Evolutionary conservation across 1,139 yeast species (phyloP).

Genomic region (Blastobotrys buckinghamii): DNA sequence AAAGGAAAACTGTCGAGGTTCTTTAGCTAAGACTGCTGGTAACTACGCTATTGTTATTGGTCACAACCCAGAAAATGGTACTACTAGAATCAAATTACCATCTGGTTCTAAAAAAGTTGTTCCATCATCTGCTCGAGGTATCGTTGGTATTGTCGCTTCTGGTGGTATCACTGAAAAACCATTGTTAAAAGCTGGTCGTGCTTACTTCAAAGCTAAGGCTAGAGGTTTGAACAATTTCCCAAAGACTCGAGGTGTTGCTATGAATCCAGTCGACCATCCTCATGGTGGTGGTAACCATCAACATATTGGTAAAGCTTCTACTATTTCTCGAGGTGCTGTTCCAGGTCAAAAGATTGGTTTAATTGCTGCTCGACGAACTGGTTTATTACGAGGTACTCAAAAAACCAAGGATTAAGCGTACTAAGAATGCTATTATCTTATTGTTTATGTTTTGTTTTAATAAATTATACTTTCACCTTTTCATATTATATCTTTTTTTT

Average conservation of each 20-base stretch:
- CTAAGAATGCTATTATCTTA: background rate
- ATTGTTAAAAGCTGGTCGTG: conserved; percentile 99
- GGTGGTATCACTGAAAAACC: conserved; percentile 99
- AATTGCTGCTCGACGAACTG: conserved; percentile 99
- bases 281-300: conserved; percentile 99
- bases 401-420: conserved; percentile 71
- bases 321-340: conserved; percentile 99
- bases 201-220: conserved; percentile 98
- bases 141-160: conserved; percentile 99
- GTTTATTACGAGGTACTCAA: conserved; percentile 99
- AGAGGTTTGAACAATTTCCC: conserved; percentile 98
- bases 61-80: conserved; percentile 98
- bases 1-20: conserved; percentile 99
- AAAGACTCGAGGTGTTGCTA: conserved; percentile 99
- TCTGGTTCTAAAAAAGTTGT: conserved; percentile 98
- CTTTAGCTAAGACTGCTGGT: conserved; percentile 98
- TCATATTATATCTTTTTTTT: too few species aligned
- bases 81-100: conserved; percentile 98
- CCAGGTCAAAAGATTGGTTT: conserved; percentile 99
- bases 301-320: conserved; percentile 99
- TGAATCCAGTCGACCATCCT: conserved; percentile 99
- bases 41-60: conserved; percentile 98
- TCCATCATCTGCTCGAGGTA: conserved; percentile 97
- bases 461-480: background rate
- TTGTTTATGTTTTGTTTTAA: background rate